Evolutionary conservation across 202 grass and related monocot genomes (phyloP).

Genomic region (Panicum hallii): DNA sequence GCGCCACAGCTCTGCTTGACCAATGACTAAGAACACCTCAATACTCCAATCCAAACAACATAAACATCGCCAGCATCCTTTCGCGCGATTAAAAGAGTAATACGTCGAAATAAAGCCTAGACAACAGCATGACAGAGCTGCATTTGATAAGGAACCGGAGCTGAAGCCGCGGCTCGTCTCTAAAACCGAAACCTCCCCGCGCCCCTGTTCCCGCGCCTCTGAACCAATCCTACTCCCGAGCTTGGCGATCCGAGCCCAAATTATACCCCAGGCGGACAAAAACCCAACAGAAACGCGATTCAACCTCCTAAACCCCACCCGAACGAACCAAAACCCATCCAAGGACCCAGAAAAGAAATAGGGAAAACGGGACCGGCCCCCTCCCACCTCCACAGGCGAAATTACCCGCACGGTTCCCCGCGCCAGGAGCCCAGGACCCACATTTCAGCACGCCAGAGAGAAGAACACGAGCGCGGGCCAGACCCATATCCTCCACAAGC

Average conservation of each 20-base stretch:
- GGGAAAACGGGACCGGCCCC: neutral
- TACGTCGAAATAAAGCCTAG: neutral
- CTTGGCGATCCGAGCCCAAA: neutral
- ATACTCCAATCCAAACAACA: conserved; percentile 13
- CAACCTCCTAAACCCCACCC: neutral
- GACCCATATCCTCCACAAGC: neutral
- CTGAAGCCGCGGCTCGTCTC: neutral
- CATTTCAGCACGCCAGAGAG: conserved; percentile 4
- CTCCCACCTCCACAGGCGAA: neutral
- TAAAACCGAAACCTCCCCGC: neutral
- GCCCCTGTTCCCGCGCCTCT: conserved; percentile 19
- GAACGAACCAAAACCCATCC: neutral
- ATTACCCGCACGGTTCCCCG: neutral
- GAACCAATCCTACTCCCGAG: neutral
- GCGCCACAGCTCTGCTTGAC: neutral
- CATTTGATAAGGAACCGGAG: conserved; percentile 35
- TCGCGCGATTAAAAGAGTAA: neutral
- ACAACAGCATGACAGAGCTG: neutral
- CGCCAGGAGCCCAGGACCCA: neutral
- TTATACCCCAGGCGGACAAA: neutral
- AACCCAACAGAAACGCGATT: conserved; percentile 2
- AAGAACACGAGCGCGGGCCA: neutral
- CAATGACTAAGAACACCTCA: neutral
- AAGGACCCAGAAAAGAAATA: neutral
- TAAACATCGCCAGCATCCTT: neutral